phyloP scores from a whole-genome alignment of 2,329 filamentous ascomycete species.

The Periglandula ipomoeae region DNA sequence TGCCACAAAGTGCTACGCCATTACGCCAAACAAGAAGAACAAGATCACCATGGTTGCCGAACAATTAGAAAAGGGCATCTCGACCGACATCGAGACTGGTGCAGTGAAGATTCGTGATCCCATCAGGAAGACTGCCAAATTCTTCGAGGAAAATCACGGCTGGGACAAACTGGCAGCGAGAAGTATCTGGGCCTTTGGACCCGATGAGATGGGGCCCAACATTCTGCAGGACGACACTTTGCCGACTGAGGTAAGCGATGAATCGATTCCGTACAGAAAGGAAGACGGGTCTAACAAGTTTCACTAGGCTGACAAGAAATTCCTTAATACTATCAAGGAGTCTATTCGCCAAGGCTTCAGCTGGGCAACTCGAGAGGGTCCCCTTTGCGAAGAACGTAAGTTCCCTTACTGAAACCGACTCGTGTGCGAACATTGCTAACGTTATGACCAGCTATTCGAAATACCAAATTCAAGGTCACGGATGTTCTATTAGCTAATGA shows the following conservation, averaged over 20 bases:
- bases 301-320: conserved; percentile 77
- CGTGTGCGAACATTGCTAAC: conserved; percentile 4
- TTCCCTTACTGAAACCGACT: conserved; percentile 16
- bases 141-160: conserved; percentile 94
- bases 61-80: conserved; percentile 88
- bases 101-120: conserved; percentile 88
- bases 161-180: conserved; percentile 92
- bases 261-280: neutral
- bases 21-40: conserved; percentile 99
- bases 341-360: conserved; percentile 93
- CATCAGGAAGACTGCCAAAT: conserved; percentile 85
- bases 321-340: conserved; percentile 78
- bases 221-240: conserved; percentile 95
- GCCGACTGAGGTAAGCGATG: conserved; percentile 60
- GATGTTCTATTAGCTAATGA: conserved; percentile 80
- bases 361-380: conserved; percentile 92
- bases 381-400: conserved; percentile 93
- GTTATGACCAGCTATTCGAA: conserved; percentile 65
- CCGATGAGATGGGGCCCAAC: conserved; percentile 89
- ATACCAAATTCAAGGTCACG: conserved; percentile 94
- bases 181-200: conserved; percentile 98
- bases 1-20: conserved; percentile 93
- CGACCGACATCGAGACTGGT: conserved; percentile 86
- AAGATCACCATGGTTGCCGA: conserved; percentile 98
- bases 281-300: neutral